A percentile compares a stretch with the other conserved stretches of the same genome.
Conservation (phyloP, 495 filamentous ascomycete genomes). For the Lophiostoma macrostomum region DNA sequence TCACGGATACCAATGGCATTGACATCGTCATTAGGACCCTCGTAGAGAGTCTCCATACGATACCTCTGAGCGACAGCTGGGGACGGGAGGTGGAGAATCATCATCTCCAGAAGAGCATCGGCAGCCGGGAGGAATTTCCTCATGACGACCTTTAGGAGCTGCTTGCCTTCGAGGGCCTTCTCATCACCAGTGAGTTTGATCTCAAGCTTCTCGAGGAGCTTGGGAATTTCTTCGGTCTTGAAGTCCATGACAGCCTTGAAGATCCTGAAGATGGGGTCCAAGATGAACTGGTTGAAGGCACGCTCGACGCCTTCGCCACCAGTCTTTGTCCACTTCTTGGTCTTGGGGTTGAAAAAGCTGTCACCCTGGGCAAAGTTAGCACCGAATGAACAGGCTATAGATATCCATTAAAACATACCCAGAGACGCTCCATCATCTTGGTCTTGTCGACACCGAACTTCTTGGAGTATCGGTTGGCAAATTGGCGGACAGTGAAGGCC, state of each 20-base stretch:
- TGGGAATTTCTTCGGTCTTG: constrained; percentile 90
- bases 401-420: constrained; percentile 56
- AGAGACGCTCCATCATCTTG: constrained; percentile 99
- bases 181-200: constrained; percentile 85
- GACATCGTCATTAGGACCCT: constrained; percentile 91
- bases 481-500: constrained; percentile 99
- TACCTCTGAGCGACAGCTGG: constrained; percentile 96
- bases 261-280: constrained; percentile 99
- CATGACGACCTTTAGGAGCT: constrained; percentile 96
- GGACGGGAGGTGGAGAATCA: constrained; percentile 98
- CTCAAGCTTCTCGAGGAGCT: constrained; percentile 82
- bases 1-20: constrained; percentile 92
- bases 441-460: constrained; percentile 99
- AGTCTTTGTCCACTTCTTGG: constrained; percentile 99
- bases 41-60: constrained; percentile 97
- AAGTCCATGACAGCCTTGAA: constrained; percentile 94
- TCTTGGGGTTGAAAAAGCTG: constrained; percentile 99
- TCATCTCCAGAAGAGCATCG: constrained; percentile 99
- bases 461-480: constrained; percentile 95
- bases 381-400: background rate
- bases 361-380: constrained; percentile 61
- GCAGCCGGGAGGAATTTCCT: constrained; percentile 96
- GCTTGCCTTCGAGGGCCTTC: constrained; percentile 93
- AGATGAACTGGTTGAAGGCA: constrained; percentile 97
- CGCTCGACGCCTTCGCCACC: constrained; percentile 82